Evolutionary conservation across 495 filamentous ascomycete genomes (phyloP).

Genomic region (Neurospora tetraspora): DNA sequence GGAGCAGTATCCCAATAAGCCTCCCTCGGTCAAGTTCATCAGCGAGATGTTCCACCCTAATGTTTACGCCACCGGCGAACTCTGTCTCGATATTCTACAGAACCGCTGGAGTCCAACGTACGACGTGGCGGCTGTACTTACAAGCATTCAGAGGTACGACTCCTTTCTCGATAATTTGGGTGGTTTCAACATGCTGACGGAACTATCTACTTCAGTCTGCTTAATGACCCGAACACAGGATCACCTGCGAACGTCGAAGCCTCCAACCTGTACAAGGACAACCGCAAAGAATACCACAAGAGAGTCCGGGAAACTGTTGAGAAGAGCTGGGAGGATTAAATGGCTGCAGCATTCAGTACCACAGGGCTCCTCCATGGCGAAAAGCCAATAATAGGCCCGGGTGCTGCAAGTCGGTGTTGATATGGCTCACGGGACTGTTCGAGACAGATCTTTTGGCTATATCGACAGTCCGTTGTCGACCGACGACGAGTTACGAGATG

Average conservation of each 20-base stretch:
- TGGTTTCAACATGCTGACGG: constrained; percentile 1
- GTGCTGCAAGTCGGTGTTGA: not conserved
- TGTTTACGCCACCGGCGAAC: constrained; percentile 92
- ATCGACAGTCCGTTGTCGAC: not conserved
- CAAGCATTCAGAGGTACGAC: constrained; percentile 87
- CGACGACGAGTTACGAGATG: not conserved
- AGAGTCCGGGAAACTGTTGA: constrained; percentile 93
- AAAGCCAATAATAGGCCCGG: not conserved
- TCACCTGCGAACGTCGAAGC: constrained; percentile 97
- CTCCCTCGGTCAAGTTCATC: constrained; percentile 95
- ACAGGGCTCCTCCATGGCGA: not conserved
- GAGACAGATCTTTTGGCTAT: not conserved
- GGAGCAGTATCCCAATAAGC: constrained; percentile 97
- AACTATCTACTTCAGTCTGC: constrained; percentile 49
- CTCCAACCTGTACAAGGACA: constrained; percentile 97
- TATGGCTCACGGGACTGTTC: not conserved
- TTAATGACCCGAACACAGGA: constrained; percentile 96
- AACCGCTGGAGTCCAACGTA: constrained; percentile 99
- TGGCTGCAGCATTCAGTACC: not conserved
- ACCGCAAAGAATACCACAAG: constrained; percentile 91
- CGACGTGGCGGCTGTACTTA: constrained; percentile 93
- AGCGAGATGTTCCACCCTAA: constrained; percentile 99
- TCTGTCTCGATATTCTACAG: constrained; percentile 94
- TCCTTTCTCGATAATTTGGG: not conserved
- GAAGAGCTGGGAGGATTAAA: constrained; percentile 94